Evolutionary conservation across 164 flowering plant genomes (phyloP).

Genomic region (Cinnamomum micranthum): DNA sequence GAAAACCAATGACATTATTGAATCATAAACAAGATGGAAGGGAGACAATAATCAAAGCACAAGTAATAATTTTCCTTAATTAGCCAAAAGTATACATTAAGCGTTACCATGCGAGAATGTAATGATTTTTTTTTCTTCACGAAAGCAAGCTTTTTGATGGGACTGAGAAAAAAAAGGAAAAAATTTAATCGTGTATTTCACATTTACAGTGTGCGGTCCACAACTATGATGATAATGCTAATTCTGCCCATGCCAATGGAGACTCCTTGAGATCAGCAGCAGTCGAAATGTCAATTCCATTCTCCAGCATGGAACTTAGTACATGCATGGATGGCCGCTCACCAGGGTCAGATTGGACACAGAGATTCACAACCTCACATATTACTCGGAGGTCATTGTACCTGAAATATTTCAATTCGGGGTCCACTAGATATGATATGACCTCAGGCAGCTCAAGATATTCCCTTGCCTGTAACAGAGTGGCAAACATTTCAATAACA

Average conservation of each 20-base stretch:
- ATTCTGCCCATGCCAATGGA: conserved; percentile 95
- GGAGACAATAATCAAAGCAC: not conserved
- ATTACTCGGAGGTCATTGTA: conserved; percentile 64
- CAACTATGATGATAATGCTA: conserved; percentile 62
- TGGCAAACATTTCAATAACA: not conserved
- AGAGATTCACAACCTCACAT: conserved; percentile 65
- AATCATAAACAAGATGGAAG: not conserved
- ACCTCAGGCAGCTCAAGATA: conserved; percentile 64
- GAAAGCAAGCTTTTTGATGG: conserved; percentile 27
- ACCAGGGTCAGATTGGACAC: conserved; percentile 42
- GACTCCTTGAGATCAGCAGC: conserved; percentile 65
- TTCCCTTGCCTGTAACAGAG: conserved; percentile 64
- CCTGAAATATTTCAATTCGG: conserved; percentile 64
- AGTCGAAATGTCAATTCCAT: conserved; percentile 51
- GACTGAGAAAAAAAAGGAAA: conserved; percentile 11
- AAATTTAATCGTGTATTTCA: not conserved
- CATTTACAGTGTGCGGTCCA: conserved; percentile 42
- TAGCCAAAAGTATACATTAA: conserved; percentile 14
- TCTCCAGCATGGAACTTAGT: conserved; percentile 58
- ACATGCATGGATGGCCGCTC: conserved; percentile 57
- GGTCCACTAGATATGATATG: conserved; percentile 70
- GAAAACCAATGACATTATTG: not conserved
- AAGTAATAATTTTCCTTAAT: not conserved
- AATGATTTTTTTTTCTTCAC: conserved; percentile 12
- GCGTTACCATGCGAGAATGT: conserved; percentile 17